Percentiles rank a stretch among this genome's conserved stretches.
Evolutionary conservation across 176 grass and related monocot genomes (phyloP).

Genomic region (Cenchrus fungigraminus): DNA sequence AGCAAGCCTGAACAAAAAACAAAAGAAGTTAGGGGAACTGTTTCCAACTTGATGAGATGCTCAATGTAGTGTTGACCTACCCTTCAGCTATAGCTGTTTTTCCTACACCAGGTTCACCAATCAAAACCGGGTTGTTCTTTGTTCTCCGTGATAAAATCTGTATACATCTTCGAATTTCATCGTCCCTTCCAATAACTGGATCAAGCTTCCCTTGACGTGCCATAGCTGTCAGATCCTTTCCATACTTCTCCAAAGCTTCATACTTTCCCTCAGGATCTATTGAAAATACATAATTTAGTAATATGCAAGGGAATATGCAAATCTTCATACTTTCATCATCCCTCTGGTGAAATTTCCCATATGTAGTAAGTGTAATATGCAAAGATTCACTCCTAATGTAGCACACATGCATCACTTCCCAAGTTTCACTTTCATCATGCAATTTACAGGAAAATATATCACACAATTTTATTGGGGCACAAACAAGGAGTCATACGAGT

Average conservation of each 20-base stretch:
- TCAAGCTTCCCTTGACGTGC: constrained; percentile 95
- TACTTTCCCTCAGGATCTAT: constrained; percentile 97
- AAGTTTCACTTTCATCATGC: not conserved
- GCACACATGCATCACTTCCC: not conserved
- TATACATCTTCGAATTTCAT: constrained; percentile 98
- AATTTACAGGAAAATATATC: not conserved
- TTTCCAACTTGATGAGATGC: not conserved
- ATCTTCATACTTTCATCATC: no score
- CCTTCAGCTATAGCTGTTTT: constrained; percentile 99
- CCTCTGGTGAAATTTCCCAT: not conserved
- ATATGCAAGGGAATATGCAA: no score
- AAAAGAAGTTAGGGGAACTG: constrained; percentile 41
- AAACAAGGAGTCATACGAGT: not conserved
- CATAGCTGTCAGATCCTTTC: constrained; percentile 96
- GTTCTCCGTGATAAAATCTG: constrained; percentile 97
- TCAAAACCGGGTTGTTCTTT: constrained; percentile 98
- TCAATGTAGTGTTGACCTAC: constrained; percentile 40
- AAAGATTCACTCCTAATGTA: not conserved
- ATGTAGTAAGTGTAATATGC: not conserved
- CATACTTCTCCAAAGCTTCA: constrained; percentile 96
- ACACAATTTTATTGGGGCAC: constrained; percentile 12
- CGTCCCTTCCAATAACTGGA: constrained; percentile 98
- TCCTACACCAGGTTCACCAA: constrained; percentile 98
- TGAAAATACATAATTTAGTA: constrained; percentile 23
- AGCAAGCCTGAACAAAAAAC: constrained; percentile 73